Base-by-base conservation (phyloP, 805 yeast species). In the Debaryomyces tyrocola region DNA sequence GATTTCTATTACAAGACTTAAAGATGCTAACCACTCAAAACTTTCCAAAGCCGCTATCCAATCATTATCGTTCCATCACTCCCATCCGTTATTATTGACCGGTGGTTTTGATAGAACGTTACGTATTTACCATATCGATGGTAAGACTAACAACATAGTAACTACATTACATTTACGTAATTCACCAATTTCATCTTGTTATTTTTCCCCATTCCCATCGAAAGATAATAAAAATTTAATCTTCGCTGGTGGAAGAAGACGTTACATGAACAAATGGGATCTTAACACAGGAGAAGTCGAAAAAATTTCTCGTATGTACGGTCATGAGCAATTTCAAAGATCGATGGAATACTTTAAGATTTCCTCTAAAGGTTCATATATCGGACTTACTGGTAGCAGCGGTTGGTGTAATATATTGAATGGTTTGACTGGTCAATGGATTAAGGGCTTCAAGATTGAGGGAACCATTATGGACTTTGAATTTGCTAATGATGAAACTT, bases 71-170 rank as follows among this genome's bases (percentile, higher is more conserved):
- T 94, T 94, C 78, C 99, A 94, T 64, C 88, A 87, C 8, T 70
- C 77, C 6, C 89, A 84, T 55, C 96, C 99, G 35, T 71, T 94
- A 27, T 70, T 92, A 39, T 69, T 94, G 44, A 87, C 97, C 0
- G 96, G 94, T 46, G 99, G 99, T 18, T 91, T 85, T 62, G 99
- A 94, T 64, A 78, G 88, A 54, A 86, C 97, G 0, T 63, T 94
- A 45, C 77, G 99, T 55, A 74, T 94, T 11, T 94, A 84, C 64
- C 96, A 92, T 60, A 81, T 91, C 42, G 98, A 94, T 63, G 97
- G 98, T 12, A 87, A 86, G 58, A 63, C 67, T 47, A 94, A 94
- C 62, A 82, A 81, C 49, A 69, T 92, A 34, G 95, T 91, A 28
- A 85, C 96, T 4, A 84, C 96, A 37, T 70, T 92, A 50, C 89